phyloP scores from a whole-genome alignment of 2,329 filamentous ascomycete genomes.

The Dendrostoma leiphaemia region DNA sequence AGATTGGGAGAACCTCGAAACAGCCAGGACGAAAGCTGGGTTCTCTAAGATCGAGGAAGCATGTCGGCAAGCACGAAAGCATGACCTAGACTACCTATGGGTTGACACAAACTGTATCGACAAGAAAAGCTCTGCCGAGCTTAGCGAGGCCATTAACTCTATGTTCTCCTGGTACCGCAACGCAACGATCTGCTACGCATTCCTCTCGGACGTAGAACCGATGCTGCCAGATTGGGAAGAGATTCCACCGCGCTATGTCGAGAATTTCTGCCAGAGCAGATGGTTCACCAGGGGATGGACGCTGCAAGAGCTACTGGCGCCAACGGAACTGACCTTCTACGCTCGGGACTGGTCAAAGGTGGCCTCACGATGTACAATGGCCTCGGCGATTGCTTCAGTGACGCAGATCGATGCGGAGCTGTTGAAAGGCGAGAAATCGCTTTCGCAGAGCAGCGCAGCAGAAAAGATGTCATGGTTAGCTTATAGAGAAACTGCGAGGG shows the following conservation, averaged over 20 bases:
- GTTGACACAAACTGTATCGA: conserved; percentile 13
- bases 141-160: conserved; percentile 2
- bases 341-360: conserved; percentile 12
- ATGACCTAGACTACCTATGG: no score
- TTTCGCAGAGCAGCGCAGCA: neutral
- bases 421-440: conserved; percentile 17
- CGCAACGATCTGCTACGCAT: conserved; percentile 2
- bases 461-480: conserved; percentile 4
- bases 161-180: conserved; percentile 6
- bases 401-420: neutral
- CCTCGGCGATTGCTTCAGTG: no score
- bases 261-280: neutral
- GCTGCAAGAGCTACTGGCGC: conserved; percentile 19
- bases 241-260: neutral
- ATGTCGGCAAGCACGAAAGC: no score
- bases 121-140: conserved; percentile 1
- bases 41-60: no score
- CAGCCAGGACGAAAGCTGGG: no score
- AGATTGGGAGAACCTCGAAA: no score
- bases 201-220: conserved; percentile 4
- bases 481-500: neutral
- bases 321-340: conserved; percentile 18
- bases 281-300: conserved; percentile 16
- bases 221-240: neutral
- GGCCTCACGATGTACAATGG: no score